Evolutionary conservation across 441 rosid genomes (phyloP), one percentile per base, ranked within the genome.

Genomic region (Mallotus japonicus): DNA sequence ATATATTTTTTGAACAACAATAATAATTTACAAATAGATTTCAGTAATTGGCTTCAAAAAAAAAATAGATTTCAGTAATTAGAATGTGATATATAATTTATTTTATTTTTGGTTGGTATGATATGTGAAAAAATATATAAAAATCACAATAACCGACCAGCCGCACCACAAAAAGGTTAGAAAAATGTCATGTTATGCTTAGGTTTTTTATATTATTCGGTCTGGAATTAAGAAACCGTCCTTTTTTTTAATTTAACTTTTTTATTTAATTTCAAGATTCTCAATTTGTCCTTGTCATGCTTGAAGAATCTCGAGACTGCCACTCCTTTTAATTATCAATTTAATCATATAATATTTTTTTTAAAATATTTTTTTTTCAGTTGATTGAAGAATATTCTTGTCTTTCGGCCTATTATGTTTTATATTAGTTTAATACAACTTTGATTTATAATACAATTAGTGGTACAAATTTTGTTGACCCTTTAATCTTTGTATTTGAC

Each of bases 221-320:
- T 90, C 90, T 69, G 84, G 86, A 87, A 82, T 83, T 87, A 84
- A 85, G 88, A 83, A 88, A 88, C 85, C 78, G 65, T 53, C 65
- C 59, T 68, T 37, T 70, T 19, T 50, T 9, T 3, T 22, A 47
- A 34, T 3, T 34, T 12, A 3, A 16, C 28, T n/a, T 24, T 24
- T 28, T 20, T 65, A 13, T 50, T 75, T n/a, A 62, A 53, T 16
- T 34, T 0, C 14, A 0, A 24, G 8, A 66, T 66, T 71, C 75
- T 84, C 81, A 40, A 69, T 57, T 70, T 73, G 64, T 53, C 77
- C 80, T 70, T 68, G 28, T 44, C 40, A 19, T 57, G 22, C 51
- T 6, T 1, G 9, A 8, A 77, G 16, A 84, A 73, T 75, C 77
- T 79, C 83, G 44, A 77, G 59, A 77, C n/a, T 77, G 85, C 83